phyloP scores from a whole-genome alignment of 2,329 filamentous ascomycete species.

The Phaeophleospora eucalypticola region DNA sequence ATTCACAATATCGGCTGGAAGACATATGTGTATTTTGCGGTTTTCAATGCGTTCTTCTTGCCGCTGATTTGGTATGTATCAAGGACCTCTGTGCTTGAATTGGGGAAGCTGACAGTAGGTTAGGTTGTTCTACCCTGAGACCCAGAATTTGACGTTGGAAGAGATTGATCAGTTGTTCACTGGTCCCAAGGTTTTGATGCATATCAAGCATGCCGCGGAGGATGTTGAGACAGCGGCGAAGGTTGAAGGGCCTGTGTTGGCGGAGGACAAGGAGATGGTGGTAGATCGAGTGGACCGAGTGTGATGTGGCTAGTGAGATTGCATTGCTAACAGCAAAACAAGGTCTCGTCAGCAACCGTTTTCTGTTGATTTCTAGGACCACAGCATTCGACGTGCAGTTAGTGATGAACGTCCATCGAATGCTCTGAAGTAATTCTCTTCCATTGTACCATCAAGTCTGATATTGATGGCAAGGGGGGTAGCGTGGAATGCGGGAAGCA shows the following conservation, averaged over 20 bases:
- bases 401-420: no score
- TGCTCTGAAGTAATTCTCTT: no score
- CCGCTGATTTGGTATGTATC: constrained; percentile 51
- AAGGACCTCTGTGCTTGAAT: not conserved
- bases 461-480: no score
- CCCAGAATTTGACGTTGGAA: constrained; percentile 43
- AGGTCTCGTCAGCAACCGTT: no score
- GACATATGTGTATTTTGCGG: constrained; percentile 45
- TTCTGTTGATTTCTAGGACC: no score
- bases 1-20: constrained; percentile 32
- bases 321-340: no score
- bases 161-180: constrained; percentile 52
- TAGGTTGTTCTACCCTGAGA: constrained; percentile 47
- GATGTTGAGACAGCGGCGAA: constrained; percentile 6
- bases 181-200: constrained; percentile 21
- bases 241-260: not conserved
- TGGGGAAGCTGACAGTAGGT: not conserved
- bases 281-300: constrained; percentile 5
- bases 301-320: no score
- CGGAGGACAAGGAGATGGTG: constrained; percentile 6
- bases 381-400: no score
- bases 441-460: no score
- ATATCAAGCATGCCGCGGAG: constrained; percentile 13
- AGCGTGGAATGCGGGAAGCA: no score
- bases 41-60: constrained; percentile 50